Base-by-base conservation (phyloP, 768 basidiomycete genomes). In the Atractiella rhizophila region DNA sequence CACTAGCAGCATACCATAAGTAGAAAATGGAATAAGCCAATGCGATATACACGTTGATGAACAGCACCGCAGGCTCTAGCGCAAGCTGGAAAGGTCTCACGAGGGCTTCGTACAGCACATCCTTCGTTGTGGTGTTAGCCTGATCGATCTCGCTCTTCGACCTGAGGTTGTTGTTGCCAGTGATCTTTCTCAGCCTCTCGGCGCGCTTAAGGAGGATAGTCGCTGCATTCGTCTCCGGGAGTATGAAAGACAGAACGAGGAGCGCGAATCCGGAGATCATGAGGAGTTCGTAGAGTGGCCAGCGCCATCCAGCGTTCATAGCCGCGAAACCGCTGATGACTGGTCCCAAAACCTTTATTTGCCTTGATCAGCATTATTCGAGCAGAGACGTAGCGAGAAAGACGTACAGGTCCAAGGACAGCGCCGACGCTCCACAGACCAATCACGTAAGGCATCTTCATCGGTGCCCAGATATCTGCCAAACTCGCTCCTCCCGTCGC, bases 181-280 rank as follows among this genome's bases (percentile, higher is more conserved):
- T 61, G 15, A 60, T 41, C 32, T 56, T 55, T 25, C 61, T 57
- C 3, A 62, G 56, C 3, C 61, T 51, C 19, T 51, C 40, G 13
- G 61, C 61, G 19, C 61, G 59, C 5, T 56, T 51, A 31, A 53
- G 44, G 30, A 62, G 56, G 48, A 62, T 58, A 18, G 54, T 62
- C 12, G 42, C 31, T 16, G 54, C 50, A 11, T 52, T 50, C 3
- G 60, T 62, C 49, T 63, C 61, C 13, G 60, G 60, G 2, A 62
- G 40, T 25, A 48, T 23, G 44, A 60, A 54, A 48, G 49, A 45
- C 27, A 60, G 50, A 28, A 60, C 27, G 44, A 55, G 19, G 38
- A 57, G 35, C 21, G 49, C 46, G 35, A 48, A 43, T 9, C 51
- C 56, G 27, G 47, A 43, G 23, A 63, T 43, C 57, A 56, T 59